Evolutionary conservation across 1,139 yeast species (phyloP).

Genomic region (Meyerozyma smithsonii): DNA sequence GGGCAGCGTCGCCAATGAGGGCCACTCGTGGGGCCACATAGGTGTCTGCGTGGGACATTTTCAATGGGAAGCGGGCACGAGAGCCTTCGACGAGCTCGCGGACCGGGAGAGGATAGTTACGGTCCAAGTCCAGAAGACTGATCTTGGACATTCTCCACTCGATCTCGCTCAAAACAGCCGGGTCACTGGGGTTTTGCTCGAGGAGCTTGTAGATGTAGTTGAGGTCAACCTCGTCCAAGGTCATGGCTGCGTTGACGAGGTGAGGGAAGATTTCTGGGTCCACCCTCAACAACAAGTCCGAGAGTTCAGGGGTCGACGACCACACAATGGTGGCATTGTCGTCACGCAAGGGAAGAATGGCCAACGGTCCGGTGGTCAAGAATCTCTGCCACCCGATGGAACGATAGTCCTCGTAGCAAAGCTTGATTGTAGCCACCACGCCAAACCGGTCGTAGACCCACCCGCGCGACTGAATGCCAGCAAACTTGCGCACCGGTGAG

Average conservation of each 20-base stretch:
- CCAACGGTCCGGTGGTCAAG: constrained; percentile 88
- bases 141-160: constrained; percentile 63
- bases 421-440: constrained; percentile 79
- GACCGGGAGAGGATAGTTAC: constrained; percentile 62
- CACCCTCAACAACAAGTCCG: constrained; percentile 55
- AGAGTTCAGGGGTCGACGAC: constrained; percentile 79
- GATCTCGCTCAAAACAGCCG: constrained; percentile 56
- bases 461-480: constrained; percentile 81
- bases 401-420: constrained; percentile 68
- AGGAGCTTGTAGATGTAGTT: constrained; percentile 33
- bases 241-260: constrained; percentile 81
- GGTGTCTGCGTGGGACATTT: constrained; percentile 84
- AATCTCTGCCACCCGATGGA: constrained; percentile 91
- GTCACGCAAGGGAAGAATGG: constrained; percentile 81
- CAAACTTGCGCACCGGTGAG: constrained; percentile 83
- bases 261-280: constrained; percentile 60
- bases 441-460: constrained; percentile 91
- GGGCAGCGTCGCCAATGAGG: constrained; percentile 96
- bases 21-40: constrained; percentile 84
- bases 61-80: constrained; percentile 86
- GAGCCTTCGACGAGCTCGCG: constrained; percentile 57
- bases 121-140: constrained; percentile 42
- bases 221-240: constrained; percentile 50
- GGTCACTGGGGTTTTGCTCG: constrained; percentile 36
- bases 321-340: constrained; percentile 88